Conservation (phyloP, 306 rosid species). For the Hylodesmum podocarpum region DNA sequence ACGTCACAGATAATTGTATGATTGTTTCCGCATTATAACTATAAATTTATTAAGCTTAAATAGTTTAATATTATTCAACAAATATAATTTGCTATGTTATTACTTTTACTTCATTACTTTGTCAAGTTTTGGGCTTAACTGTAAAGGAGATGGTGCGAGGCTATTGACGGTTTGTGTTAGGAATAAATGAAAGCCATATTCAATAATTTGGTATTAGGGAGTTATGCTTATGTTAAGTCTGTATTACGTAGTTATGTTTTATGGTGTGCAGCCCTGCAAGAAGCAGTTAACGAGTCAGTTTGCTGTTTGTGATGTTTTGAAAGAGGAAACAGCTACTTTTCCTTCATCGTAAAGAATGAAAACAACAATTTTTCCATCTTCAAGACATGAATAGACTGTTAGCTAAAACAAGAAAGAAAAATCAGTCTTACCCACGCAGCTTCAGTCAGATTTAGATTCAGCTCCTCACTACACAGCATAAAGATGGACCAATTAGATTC, state of each 20-base stretch:
- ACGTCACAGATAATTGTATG: neutral
- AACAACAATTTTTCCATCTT: neutral
- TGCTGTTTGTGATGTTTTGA: neutral
- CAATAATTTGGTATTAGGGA: neutral
- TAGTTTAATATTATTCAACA: neutral
- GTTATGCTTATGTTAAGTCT: neutral
- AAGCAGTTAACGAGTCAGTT: neutral
- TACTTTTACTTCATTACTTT: neutral
- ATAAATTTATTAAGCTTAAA: neutral
- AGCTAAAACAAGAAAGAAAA: slow-evolving; percentile 3
- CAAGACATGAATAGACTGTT: slow-evolving; percentile 13
- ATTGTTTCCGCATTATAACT: neutral
- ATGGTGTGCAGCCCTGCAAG: neutral
- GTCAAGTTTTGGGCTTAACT: neutral
- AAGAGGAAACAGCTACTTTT: neutral
- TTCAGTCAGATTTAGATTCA: slow-evolving; percentile 84
- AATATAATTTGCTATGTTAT: neutral
- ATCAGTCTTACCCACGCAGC: slow-evolving; percentile 85
- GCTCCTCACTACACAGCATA: slow-evolving; percentile 79
- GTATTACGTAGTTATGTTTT: neutral
- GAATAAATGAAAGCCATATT: neutral
- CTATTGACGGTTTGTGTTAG: neutral
- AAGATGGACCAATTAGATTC: slow-evolving; percentile 34
- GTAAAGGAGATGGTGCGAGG: neutral
- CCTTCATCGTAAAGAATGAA: neutral